Evolutionary conservation across 495 filamentous ascomycete species (phyloP), one percentile per base, ranked within the genome.

Genomic region (Emericellopsis terricola): DNA sequence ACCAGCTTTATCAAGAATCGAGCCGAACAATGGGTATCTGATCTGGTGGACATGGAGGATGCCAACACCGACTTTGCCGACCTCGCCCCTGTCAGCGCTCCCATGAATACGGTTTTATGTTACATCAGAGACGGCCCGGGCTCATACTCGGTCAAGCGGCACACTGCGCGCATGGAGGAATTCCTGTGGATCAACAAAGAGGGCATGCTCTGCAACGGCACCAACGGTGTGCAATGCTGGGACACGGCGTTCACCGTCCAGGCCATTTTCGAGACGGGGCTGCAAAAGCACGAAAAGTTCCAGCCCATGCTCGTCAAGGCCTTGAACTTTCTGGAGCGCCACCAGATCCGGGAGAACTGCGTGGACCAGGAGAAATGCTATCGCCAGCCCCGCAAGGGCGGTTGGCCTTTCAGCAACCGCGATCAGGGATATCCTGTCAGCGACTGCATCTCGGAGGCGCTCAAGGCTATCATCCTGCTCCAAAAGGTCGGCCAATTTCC

Each of bases 191-290:
- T 96, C 37, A 93, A 87, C 27, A 40, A 69, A 27, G 89, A 94
- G 51, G 89, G 89, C 17, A 83, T 97, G 80, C 62, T 94, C 14
- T 75, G 76, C 52, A 94, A 94, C 50, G 89, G 89, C 21, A 97
- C 89, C 21, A 94, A 97, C 46, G 89, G 89, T 11, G 84, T 94
- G 10, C 89, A 97, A 55, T 78, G 72, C 28, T 97, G 89, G 89
- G 89, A 97, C 48, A 97, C 89, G 0, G 65, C 81, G 1, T 94
- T 94, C 47, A 55, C 77, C 27, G 83, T 93, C 15, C 85, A 93
- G 50, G 74, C 76, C 7, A 67, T 81, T 19, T 63, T 78, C 37
- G 81, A 80, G 37, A 76, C 80, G 26, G 82, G 82, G 0, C 66
- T 94, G 31, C 78, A 80, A 13, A 57, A 73, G 31, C 74, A 89